A percentile compares a stretch with the other conserved stretches of the same genome.
These are phyloP conservation scores for Polyporus tsugae DNA, from an alignment of 1,284 basidiomycete genomes.

Conservation along the genomic window DNA sequence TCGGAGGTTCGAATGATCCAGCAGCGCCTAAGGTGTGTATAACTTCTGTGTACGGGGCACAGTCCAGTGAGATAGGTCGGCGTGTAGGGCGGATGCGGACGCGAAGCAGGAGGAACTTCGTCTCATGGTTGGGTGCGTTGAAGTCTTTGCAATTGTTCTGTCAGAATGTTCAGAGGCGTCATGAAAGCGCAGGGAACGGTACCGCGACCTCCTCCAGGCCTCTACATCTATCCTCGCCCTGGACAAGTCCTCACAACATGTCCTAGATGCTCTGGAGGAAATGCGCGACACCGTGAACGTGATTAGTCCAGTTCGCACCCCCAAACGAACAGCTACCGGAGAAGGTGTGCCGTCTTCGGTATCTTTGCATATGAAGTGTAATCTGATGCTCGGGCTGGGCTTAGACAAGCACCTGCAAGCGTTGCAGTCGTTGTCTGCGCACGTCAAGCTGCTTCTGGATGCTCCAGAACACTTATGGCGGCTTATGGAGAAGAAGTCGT, in stretches of 20 bases:
- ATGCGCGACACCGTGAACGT: constrained; percentile 61
- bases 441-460: constrained; percentile 88
- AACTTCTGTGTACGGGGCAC: neutral
- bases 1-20: constrained; percentile 80
- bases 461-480: constrained; percentile 91
- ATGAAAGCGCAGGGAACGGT: constrained; percentile 86
- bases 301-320: constrained; percentile 52
- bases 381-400: constrained; percentile 17
- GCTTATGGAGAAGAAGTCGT: constrained; percentile 80
- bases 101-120: constrained; percentile 92
- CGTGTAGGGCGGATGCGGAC: constrained; percentile 79
- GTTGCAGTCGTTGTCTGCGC: constrained; percentile 82
- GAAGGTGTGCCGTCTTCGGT: constrained; percentile 44
- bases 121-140: constrained; percentile 93
- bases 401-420: constrained; percentile 73
- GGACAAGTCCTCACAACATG: constrained; percentile 68
- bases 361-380: neutral
- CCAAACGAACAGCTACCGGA: constrained; percentile 51
- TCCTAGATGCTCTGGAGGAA: constrained; percentile 66
- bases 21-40: constrained; percentile 69
- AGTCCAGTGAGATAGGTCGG: constrained; percentile 7
- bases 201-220: constrained; percentile 91
- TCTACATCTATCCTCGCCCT: constrained; percentile 88
- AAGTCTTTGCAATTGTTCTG: constrained; percentile 12
- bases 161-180: constrained; percentile 44